A percentile compares a stretch with the other conserved stretches of the same genome.
These are phyloP conservation scores for Endocarpon pusillum DNA, from an alignment of 495 filamentous ascomycete species.

Conservation along the genomic window DNA sequence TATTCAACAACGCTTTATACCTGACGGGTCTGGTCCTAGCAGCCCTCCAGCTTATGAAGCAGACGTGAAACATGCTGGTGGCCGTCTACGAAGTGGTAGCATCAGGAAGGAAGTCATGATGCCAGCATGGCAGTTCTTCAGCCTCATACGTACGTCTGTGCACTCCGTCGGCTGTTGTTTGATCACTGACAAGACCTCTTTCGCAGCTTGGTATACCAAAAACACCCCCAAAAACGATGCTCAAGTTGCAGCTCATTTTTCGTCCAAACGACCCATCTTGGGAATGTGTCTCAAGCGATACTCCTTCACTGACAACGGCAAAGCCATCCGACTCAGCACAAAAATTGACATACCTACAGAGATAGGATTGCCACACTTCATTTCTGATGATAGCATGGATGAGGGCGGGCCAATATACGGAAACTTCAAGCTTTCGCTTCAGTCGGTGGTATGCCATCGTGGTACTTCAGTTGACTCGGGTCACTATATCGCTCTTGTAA, in stretches of 20 bases:
- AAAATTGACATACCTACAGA: constrained; percentile 85
- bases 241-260: constrained; percentile 56
- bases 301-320: constrained; percentile 51
- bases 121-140: constrained; percentile 97
- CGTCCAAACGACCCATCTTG: constrained; percentile 59
- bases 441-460: constrained; percentile 80
- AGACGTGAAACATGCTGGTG: constrained; percentile 8
- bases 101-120: constrained; percentile 76
- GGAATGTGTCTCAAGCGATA: constrained; percentile 90
- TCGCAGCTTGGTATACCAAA: constrained; percentile 44
- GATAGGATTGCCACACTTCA: constrained; percentile 76
- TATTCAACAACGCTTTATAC: constrained; percentile 40
- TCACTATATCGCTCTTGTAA: constrained; percentile 74
- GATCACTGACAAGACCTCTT: constrained; percentile 20
- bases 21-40: constrained; percentile 18
- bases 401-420: constrained; percentile 48
- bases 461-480: constrained; percentile 80
- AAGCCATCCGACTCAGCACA: constrained; percentile 51
- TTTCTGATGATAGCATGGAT: constrained; percentile 56
- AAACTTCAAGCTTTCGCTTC: constrained; percentile 78
- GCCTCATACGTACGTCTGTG: constrained; percentile 51
- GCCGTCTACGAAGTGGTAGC: constrained; percentile 24
- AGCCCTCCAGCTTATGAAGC: constrained; percentile 22
- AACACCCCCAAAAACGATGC: constrained; percentile 52
- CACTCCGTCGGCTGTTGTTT: neutral